These are phyloP conservation scores for Xerocomus amazonicus DNA, from an alignment of 1,284 basidiomycete genomes.

Conservation along the genomic window DNA sequence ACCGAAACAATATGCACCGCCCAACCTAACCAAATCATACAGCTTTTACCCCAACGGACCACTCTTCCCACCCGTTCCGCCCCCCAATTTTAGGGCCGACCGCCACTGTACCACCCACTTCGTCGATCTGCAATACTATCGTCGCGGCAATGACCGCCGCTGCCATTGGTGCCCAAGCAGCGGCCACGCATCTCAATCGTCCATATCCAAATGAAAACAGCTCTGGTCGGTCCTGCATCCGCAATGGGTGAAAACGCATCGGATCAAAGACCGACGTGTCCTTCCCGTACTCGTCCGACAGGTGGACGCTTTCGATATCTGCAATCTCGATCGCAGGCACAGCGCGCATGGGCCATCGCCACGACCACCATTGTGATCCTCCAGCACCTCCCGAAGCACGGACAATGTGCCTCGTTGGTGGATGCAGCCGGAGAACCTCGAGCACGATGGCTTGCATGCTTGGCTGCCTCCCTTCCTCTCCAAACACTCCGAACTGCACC, in stretches of 20 bases:
- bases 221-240: conserved; percentile 19
- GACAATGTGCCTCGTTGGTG: conserved; percentile 49
- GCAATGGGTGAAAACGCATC: conserved; percentile 35
- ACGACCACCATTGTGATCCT: conserved; percentile 5
- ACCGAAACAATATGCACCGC: too few relatives aligned
- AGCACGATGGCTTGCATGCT: conserved; percentile 42
- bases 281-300: conserved; percentile 39
- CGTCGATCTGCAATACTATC: conserved; percentile 34
- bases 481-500: conserved; percentile 30
- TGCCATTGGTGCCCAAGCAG: conserved; percentile 51
- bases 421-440: conserved; percentile 53
- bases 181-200: conserved; percentile 43
- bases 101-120: conserved; percentile 23
- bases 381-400: conserved; percentile 19
- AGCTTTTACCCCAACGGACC: conserved; percentile 9
- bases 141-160: conserved; percentile 44
- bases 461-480: conserved; percentile 17
- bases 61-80: conserved; percentile 30
- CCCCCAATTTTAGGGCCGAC: conserved; percentile 21
- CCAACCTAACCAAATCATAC: background rate
- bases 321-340: conserved; percentile 30
- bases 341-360: conserved; percentile 17
- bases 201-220: conserved; percentile 48
- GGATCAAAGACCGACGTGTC: conserved; percentile 41
- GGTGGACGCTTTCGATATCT: conserved; percentile 43